Evolutionary conservation across 306 rosid genomes (phyloP).

Genomic region (Inga laurina): DNA sequence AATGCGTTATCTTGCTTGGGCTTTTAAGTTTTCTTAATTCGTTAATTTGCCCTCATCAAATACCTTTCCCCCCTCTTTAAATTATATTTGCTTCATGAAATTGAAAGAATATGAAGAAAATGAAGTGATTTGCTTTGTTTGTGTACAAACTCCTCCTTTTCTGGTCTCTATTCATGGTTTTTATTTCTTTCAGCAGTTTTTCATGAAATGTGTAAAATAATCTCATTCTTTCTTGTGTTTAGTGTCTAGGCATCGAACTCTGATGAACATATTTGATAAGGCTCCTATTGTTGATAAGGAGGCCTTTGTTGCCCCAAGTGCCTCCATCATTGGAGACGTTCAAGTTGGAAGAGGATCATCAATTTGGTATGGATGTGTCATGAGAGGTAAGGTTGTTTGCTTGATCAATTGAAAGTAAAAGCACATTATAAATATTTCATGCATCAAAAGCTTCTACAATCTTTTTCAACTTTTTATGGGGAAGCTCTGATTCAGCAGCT

Average conservation of each 20-base stretch:
- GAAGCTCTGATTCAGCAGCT: constrained; percentile 7
- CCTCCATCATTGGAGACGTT: constrained; percentile 86
- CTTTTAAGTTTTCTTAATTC: neutral
- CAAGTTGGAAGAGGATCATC: constrained; percentile 82
- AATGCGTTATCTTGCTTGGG: neutral
- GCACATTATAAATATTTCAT: neutral
- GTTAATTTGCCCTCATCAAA: neutral
- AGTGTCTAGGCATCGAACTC: constrained; percentile 87
- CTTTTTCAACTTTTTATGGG: neutral
- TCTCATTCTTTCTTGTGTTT: constrained; percentile 6
- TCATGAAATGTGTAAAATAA: constrained; percentile 9
- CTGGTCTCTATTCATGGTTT: neutral
- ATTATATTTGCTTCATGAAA: neutral
- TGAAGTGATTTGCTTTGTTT: neutral
- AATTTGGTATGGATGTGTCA: constrained; percentile 93
- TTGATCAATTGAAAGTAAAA: neutral
- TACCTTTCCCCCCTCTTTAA: neutral
- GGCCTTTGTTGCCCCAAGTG: constrained; percentile 70
- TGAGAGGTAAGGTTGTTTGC: constrained; percentile 70
- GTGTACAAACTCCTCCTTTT: neutral
- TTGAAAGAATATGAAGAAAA: neutral
- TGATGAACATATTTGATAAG: constrained; percentile 90
- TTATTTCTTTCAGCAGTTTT: neutral
- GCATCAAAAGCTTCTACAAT: constrained; percentile 1
- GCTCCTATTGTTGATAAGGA: constrained; percentile 64